These are phyloP conservation scores for Pseudophaeomoniella oleicola DNA, from an alignment of 2,329 filamentous ascomycete genomes.

Conservation along the genomic window DNA sequence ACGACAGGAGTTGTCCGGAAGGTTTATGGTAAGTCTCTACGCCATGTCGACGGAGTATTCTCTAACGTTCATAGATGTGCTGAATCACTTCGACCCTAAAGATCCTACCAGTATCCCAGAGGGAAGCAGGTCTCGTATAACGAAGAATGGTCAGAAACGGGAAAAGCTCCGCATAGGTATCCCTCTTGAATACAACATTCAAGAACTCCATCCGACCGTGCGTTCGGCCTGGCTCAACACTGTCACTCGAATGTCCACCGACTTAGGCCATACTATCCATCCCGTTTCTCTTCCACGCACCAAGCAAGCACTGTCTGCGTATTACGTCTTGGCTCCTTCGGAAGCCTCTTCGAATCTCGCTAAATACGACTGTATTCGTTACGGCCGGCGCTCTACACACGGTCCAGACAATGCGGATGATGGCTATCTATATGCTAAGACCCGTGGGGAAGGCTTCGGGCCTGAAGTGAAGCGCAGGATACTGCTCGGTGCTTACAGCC, in stretches of 20 bases:
- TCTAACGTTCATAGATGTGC: conserved; percentile 26
- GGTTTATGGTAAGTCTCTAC: conserved; percentile 29
- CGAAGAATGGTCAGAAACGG: conserved; percentile 7
- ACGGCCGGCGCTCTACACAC: conserved; percentile 46
- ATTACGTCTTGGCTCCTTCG: conserved; percentile 88
- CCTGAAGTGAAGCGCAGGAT: conserved; percentile 76
- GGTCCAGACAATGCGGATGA: conserved; percentile 41
- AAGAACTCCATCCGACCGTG: conserved; percentile 58
- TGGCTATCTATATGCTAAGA: conserved; percentile 57
- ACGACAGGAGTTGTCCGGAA: conserved; percentile 36
- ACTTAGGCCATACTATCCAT: conserved; percentile 55
- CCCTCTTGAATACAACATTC: conserved; percentile 71
- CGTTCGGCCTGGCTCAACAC: conserved; percentile 53
- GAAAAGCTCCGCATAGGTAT: conserved; percentile 38
- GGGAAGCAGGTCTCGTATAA: conserved; percentile 37
- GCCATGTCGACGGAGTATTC: conserved; percentile 5
- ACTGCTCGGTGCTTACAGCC: conserved; percentile 73
- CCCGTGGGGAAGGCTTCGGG: conserved; percentile 63
- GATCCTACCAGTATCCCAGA: conserved; percentile 61
- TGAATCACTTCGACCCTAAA: conserved; percentile 47
- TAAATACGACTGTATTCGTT: conserved; percentile 94
- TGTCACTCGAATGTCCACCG: conserved; percentile 40
- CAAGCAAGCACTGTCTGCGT: conserved; percentile 72
- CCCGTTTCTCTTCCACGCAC: conserved; percentile 73
- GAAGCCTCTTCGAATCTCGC: conserved; percentile 93